Conservation (phyloP, 225 moss, liverwort and hornwort species). For the Takakia lepidozioides region DNA sequence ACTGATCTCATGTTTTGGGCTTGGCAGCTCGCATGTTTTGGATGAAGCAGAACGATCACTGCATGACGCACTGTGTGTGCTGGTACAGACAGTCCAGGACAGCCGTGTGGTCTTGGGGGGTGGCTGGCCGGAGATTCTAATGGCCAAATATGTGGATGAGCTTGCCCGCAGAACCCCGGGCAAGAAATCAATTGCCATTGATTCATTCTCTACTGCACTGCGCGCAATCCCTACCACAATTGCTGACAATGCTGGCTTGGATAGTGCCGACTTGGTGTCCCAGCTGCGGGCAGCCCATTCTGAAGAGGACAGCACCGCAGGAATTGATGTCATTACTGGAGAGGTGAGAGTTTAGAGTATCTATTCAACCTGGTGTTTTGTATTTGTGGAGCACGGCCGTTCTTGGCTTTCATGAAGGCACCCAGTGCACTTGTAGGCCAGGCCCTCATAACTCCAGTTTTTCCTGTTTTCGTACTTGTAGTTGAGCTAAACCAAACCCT, state of each 20-base stretch:
- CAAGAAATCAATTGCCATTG: slow-evolving; percentile 91
- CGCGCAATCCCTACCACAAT: slow-evolving; percentile 86
- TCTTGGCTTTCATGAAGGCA: too few species aligned
- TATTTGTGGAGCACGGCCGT: too few species aligned
- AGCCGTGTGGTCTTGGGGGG: slow-evolving; percentile 97
- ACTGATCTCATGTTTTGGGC: background rate
- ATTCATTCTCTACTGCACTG: slow-evolving; percentile 77
- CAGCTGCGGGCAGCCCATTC: slow-evolving; percentile 85
- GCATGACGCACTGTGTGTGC: slow-evolving; percentile 88
- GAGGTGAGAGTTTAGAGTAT: slow-evolving; percentile 27
- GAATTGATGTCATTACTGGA: slow-evolving; percentile 91
- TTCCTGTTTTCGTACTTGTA: too few species aligned
- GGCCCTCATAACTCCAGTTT: too few species aligned
- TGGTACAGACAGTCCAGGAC: slow-evolving; percentile 83
- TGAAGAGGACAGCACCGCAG: slow-evolving; percentile 57
- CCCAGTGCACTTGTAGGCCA: too few species aligned
- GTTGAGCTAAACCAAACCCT: too few species aligned
- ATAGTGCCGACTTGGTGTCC: slow-evolving; percentile 90
- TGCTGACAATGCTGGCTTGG: slow-evolving; percentile 90
- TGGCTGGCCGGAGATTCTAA: slow-evolving; percentile 96
- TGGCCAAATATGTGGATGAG: slow-evolving; percentile 88
- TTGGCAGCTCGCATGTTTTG: slow-evolving; percentile 70
- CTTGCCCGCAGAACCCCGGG: slow-evolving; percentile 81
- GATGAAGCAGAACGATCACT: slow-evolving; percentile 97
- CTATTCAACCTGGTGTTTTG: too few species aligned